A percentile compares a stretch with the other conserved stretches of the same genome.
Evolutionary conservation across 2,329 filamentous ascomycete species (phyloP).

Genomic region (Trichoderma atrobrunneum): DNA sequence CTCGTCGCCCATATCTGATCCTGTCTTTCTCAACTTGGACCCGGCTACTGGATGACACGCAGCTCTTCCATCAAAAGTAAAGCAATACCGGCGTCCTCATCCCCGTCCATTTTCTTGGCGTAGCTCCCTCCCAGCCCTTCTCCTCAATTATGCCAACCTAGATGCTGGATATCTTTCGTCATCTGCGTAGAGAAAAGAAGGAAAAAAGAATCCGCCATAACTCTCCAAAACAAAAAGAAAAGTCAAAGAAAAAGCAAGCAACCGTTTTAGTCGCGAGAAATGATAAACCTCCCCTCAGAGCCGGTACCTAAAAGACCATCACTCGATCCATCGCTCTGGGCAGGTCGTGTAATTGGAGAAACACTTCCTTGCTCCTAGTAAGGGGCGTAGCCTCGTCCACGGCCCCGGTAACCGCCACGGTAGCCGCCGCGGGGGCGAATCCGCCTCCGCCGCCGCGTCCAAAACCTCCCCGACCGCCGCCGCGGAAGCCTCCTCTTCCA

Average conservation of each 20-base stretch:
- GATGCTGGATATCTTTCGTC: slow-evolving; percentile 17
- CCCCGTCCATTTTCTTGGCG: neutral
- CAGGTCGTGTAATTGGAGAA: slow-evolving; percentile 24
- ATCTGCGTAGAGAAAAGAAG: neutral
- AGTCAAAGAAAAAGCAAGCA: neutral
- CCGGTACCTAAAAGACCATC: neutral
- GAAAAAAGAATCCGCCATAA: neutral
- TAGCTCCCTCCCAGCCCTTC: slow-evolving; percentile 4
- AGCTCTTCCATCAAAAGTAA: slow-evolving; percentile 3
- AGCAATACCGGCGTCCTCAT: neutral
- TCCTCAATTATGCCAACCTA: slow-evolving; percentile 17
- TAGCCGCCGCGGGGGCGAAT: slow-evolving; percentile 57
- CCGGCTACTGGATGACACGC: neutral
- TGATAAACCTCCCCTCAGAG: slow-evolving; percentile 12
- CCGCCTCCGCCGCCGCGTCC: slow-evolving; percentile 48
- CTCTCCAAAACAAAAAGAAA: slow-evolving; percentile 9
- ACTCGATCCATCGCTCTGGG: slow-evolving; percentile 22
- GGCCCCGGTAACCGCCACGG: slow-evolving; percentile 64
- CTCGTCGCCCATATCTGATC: slow-evolving; percentile 4
- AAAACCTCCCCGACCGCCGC: slow-evolving; percentile 42
- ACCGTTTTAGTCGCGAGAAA: slow-evolving; percentile 5
- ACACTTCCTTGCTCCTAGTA: slow-evolving; percentile 52
- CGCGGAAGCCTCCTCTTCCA: slow-evolving; percentile 54
- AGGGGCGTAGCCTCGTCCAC: slow-evolving; percentile 62
- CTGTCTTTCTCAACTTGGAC: slow-evolving; percentile 8